These are phyloP conservation scores for Trichoderma cornu-damae DNA, from an alignment of 2,329 filamentous ascomycete species.

Conservation along the genomic window DNA sequence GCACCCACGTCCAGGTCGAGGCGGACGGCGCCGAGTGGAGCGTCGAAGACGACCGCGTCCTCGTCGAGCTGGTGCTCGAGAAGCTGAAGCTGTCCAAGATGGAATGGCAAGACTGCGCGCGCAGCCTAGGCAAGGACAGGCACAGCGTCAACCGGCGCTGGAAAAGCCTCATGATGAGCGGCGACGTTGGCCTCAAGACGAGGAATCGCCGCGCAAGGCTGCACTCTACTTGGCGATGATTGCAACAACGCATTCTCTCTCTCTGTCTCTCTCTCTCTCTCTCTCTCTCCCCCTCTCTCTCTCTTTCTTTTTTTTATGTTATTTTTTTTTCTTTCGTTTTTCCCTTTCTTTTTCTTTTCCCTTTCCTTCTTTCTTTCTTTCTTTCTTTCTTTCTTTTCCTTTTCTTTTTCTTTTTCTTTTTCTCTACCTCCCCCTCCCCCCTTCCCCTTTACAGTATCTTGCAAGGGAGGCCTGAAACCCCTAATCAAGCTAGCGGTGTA, in stretches of 20 bases:
- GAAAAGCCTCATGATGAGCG: slow-evolving; percentile 56
- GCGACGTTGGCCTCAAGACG: slow-evolving; percentile 55
- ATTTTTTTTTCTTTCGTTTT: not conserved
- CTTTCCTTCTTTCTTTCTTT: no score
- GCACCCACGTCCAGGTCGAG: slow-evolving; percentile 40
- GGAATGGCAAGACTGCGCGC: slow-evolving; percentile 64
- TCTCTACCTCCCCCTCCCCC: not conserved
- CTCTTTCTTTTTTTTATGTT: not conserved
- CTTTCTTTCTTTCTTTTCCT: slow-evolving; percentile 3
- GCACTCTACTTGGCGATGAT: slow-evolving; percentile 52
- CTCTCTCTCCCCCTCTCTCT: not conserved
- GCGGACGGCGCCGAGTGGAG: slow-evolving; percentile 51
- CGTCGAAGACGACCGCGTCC: slow-evolving; percentile 57
- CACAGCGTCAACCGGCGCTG: slow-evolving; percentile 54
- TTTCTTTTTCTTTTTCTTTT: not conserved
- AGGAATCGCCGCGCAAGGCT: slow-evolving; percentile 42
- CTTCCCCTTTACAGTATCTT: no score
- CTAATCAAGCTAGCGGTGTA: slow-evolving; percentile 11
- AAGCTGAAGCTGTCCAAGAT: slow-evolving; percentile 60
- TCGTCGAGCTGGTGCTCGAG: slow-evolving; percentile 63
- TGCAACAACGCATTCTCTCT: not conserved
- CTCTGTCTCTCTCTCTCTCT: not conserved
- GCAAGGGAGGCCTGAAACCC: not conserved
- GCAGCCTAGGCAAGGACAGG: slow-evolving; percentile 57
- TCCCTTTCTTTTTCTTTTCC: not conserved